These are phyloP conservation scores for Leptodontidium sp. DNA, from an alignment of 2,329 filamentous ascomycete genomes.

Conservation along the genomic window DNA sequence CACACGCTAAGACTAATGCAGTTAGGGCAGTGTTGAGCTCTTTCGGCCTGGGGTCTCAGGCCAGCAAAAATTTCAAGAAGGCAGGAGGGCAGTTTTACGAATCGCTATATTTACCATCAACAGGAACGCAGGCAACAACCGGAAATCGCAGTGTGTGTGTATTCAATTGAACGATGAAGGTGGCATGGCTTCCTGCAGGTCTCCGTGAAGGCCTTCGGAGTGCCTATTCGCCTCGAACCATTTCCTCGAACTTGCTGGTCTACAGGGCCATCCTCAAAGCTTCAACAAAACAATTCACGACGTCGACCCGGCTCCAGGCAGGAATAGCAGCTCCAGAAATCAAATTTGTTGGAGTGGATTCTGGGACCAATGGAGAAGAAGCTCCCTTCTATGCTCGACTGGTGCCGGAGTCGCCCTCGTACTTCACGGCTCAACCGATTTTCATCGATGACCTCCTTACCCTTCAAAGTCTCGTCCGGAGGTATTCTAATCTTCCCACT, in stretches of 20 bases:
- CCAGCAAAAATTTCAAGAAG: not conserved
- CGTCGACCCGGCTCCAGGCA: constrained; percentile 42
- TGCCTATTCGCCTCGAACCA: constrained; percentile 31
- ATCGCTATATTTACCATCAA: not conserved
- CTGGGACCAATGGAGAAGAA: constrained; percentile 31
- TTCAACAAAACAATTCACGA: constrained; percentile 41
- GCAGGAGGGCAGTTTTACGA: not conserved
- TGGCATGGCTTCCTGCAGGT: constrained; percentile 42
- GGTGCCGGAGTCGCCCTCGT: constrained; percentile 87
- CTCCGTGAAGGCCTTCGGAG: constrained; percentile 42
- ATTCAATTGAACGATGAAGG: constrained; percentile 43
- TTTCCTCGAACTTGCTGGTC: constrained; percentile 23
- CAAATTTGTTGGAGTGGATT: constrained; percentile 49
- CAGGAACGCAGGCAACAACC: not conserved
- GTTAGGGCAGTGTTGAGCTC: not conserved
- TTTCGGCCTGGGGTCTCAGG: not conserved
- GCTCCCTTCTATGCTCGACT: constrained; percentile 68
- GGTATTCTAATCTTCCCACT: constrained; percentile 77
- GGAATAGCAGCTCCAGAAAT: constrained; percentile 55
- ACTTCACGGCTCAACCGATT: constrained; percentile 85
- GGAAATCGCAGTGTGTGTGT: not conserved
- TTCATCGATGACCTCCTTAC: constrained; percentile 87
- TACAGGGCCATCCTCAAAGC: constrained; percentile 31
- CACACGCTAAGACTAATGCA: not conserved
- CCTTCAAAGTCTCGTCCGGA: constrained; percentile 75